Conservation (phyloP, 495 filamentous ascomycete species). For the Podospora tetraspora region DNA sequence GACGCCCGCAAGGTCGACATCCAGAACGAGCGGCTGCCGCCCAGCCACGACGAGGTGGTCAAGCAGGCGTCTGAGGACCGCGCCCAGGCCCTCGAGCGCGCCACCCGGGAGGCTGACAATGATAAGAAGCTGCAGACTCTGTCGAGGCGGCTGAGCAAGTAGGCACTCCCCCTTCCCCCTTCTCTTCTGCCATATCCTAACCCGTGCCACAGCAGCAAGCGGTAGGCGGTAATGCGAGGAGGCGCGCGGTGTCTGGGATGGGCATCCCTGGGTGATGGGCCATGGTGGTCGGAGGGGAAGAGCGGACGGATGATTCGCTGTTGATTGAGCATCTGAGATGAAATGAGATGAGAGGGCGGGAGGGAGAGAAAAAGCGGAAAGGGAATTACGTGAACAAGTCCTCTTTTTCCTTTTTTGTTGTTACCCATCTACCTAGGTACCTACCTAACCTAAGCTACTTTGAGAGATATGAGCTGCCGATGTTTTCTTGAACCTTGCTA, state of each 20-base stretch:
- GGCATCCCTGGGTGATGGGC: not conserved
- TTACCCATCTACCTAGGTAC: not conserved
- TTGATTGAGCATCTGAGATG: not conserved
- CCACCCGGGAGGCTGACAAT: slow-evolving; percentile 81
- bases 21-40: slow-evolving; percentile 91
- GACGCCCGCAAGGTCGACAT: slow-evolving; percentile 97
- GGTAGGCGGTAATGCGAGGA: slow-evolving; percentile 14
- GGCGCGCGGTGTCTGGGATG: not conserved
- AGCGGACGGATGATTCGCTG: not conserved
- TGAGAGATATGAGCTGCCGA: not conserved
- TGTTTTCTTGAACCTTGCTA: not conserved
- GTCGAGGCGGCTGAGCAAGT: slow-evolving; percentile 93
- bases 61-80: slow-evolving; percentile 72
- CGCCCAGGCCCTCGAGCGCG: slow-evolving; percentile 75
- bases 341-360: not conserved
- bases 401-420: not conserved
- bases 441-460: not conserved
- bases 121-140: slow-evolving; percentile 78
- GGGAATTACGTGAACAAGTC: not conserved
- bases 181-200: not conserved
- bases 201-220: slow-evolving; percentile 27
- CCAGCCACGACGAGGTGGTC: slow-evolving; percentile 84
- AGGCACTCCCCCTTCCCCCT: slow-evolving; percentile 38
- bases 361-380: slow-evolving; percentile 6
- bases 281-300: not conserved